These are phyloP conservation scores for Plasmodium fragile DNA, from an alignment of 169 alveolate genomes.

Conservation along the genomic window DNA sequence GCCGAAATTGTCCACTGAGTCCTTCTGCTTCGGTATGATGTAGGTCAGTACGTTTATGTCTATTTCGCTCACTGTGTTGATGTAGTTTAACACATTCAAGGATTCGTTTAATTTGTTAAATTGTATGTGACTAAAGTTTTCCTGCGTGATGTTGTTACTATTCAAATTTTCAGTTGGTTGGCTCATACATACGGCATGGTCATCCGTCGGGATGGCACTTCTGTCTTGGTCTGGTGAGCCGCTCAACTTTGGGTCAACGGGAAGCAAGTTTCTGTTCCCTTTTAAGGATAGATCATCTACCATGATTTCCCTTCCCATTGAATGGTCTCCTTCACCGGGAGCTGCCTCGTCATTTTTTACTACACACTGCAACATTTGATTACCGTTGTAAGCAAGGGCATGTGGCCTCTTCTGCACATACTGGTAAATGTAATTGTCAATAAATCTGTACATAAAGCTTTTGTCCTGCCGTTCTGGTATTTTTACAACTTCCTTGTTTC, in stretches of 20 bases:
- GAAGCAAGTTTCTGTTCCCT: not conserved
- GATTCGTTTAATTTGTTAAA: slow-evolving; percentile 63
- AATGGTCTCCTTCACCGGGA: not conserved
- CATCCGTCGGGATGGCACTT: not conserved
- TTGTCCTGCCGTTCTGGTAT: slow-evolving; percentile 70
- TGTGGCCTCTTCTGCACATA: slow-evolving; percentile 48
- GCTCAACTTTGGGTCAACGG: not conserved
- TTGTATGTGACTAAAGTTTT: slow-evolving; percentile 12
- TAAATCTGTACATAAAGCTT: slow-evolving; percentile 70
- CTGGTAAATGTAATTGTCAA: slow-evolving; percentile 51
- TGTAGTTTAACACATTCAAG: slow-evolving; percentile 36
- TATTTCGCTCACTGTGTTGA: slow-evolving; percentile 40
- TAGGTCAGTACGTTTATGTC: slow-evolving; percentile 30
- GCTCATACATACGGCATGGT: not conserved
- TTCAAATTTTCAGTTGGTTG: not conserved
- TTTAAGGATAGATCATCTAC: not conserved
- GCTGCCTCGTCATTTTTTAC: not conserved
- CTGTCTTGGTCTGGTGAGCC: not conserved
- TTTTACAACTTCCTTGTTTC: slow-evolving; percentile 57
- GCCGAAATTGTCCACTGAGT: slow-evolving; percentile 6
- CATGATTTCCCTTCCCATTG: not conserved
- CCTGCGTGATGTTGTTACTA: not conserved
- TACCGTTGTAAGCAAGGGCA: not conserved
- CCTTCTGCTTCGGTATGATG: slow-evolving; percentile 53
- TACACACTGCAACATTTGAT: not conserved